Conservation (phyloP, 257 asterid species). For the Cynanchum wilfordii region DNA sequence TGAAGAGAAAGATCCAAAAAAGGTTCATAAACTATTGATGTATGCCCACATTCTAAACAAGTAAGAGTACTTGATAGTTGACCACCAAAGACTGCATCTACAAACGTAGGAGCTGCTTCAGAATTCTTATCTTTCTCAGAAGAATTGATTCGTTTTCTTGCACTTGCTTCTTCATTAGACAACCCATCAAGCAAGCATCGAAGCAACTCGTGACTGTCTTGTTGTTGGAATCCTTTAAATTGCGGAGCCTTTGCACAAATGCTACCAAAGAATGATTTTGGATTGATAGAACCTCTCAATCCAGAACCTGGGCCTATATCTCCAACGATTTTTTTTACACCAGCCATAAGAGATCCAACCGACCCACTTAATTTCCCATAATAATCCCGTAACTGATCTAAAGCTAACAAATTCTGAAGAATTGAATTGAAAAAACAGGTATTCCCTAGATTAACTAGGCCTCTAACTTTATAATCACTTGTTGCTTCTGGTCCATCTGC, state of each 20-base stretch:
- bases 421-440: constrained; percentile 91
- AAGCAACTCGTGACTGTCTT: constrained; percentile 92
- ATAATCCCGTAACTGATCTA: constrained; percentile 49
- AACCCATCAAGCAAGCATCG: constrained; percentile 81
- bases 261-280: constrained; percentile 63
- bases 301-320: constrained; percentile 49
- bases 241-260: constrained; percentile 79
- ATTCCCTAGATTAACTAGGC: constrained; percentile 86
- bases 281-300: constrained; percentile 51
- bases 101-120: constrained; percentile 49
- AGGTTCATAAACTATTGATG: constrained; percentile 72
- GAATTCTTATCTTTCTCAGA: constrained; percentile 30
- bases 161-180: constrained; percentile 58
- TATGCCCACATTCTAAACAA: constrained; percentile 79
- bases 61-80: constrained; percentile 67
- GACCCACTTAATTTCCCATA: constrained; percentile 51
- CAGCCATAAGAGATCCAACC: constrained; percentile 58
- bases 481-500: constrained; percentile 28
- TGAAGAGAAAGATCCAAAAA: constrained; percentile 85
- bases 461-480: constrained; percentile 46
- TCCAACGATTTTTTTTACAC: constrained; percentile 56
- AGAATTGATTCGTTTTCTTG: constrained; percentile 38
- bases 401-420: constrained; percentile 71
- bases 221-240: constrained; percentile 89
- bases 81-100: constrained; percentile 83